phyloP scores from a whole-genome alignment of 768 basidiomycete genomes.

The Lactarius akahatsu region DNA sequence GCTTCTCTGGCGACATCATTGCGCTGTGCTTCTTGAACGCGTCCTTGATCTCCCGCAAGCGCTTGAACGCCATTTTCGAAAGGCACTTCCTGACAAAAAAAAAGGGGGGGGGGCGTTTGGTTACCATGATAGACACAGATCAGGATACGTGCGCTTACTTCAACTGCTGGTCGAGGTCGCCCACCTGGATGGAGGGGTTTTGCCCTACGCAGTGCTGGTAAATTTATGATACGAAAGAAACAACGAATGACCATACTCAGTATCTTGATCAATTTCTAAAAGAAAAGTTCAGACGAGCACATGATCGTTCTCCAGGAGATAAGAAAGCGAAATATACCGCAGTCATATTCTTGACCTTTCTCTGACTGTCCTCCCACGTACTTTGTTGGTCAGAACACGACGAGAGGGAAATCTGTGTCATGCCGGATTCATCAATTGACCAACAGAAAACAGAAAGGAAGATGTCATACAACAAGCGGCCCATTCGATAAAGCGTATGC shows the following conservation, averaged over 20 bases:
- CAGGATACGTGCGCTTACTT: slow-evolving; percentile 10
- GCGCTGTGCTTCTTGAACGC: background rate
- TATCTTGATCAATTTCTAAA: slow-evolving; percentile 13
- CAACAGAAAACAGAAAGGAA: background rate
- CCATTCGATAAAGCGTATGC: background rate
- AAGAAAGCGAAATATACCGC: slow-evolving; percentile 2
- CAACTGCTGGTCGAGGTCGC: slow-evolving; percentile 6
- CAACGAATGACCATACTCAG: slow-evolving; percentile 6
- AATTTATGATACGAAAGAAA: background rate
- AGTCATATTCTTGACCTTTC: slow-evolving; percentile 20
- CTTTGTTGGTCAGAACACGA: slow-evolving; percentile 15
- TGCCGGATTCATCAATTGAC: background rate
- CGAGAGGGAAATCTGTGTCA: slow-evolving; percentile 18
- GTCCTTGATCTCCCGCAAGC: background rate
- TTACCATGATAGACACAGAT: background rate
- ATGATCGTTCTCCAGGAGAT: background rate
- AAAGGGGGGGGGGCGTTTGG: background rate
- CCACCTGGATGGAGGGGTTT: slow-evolving; percentile 11
- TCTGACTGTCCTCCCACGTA: slow-evolving; percentile 15
- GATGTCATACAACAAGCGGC: slow-evolving; percentile 12
- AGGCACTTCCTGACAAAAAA: slow-evolving; percentile 3
- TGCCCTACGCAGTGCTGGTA: slow-evolving; percentile 1
- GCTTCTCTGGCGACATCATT: background rate
- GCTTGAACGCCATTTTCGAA: slow-evolving; percentile 8
- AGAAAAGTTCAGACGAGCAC: background rate